Percentiles rank a stretch among this genome's conserved stretches.
Conservation (phyloP, 805 yeast species). For the Priceomyces fermenticarens region DNA sequence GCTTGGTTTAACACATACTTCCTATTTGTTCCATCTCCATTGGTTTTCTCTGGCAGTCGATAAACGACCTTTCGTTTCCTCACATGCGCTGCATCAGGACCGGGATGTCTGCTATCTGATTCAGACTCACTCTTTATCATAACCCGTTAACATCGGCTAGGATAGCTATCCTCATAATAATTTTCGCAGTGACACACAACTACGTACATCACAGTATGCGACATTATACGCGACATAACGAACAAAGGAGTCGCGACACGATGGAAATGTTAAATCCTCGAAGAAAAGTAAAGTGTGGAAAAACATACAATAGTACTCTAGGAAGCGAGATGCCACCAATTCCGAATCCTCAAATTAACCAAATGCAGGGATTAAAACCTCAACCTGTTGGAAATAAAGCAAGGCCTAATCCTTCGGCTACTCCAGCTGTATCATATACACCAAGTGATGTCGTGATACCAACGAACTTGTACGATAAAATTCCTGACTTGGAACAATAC, state of each 20-base stretch:
- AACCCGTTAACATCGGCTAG: too few relatives aligned
- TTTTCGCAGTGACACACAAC: too few relatives aligned
- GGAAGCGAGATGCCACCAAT: conserved; percentile 11
- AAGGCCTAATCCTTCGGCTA: conserved; percentile 29
- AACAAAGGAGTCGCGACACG: too few relatives aligned
- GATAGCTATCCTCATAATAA: too few relatives aligned
- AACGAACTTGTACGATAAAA: conserved; percentile 29
- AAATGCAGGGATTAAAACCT: conserved; percentile 2
- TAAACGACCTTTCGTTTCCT: conserved; percentile 18
- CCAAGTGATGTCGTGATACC: conserved; percentile 44
- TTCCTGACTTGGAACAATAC: conserved; percentile 74
- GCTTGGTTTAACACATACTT: conserved; percentile 20
- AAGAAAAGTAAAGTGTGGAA: too few relatives aligned
- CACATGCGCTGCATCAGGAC: conserved; percentile 9
- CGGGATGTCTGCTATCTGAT: neutral
- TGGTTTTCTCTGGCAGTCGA: conserved; percentile 3
- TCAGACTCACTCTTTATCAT: too few relatives aligned
- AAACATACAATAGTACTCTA: too few relatives aligned
- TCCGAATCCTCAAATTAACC: conserved; percentile 12
- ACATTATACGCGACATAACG: too few relatives aligned
- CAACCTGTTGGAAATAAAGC: conserved; percentile 16
- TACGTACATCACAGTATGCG: too few relatives aligned
- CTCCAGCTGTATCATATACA: conserved; percentile 39
- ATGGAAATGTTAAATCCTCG: too few relatives aligned
- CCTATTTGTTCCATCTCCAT: conserved; percentile 6